Base-by-base conservation (phyloP, 257 asterid genomes). In the Solanum virginianum region DNA sequence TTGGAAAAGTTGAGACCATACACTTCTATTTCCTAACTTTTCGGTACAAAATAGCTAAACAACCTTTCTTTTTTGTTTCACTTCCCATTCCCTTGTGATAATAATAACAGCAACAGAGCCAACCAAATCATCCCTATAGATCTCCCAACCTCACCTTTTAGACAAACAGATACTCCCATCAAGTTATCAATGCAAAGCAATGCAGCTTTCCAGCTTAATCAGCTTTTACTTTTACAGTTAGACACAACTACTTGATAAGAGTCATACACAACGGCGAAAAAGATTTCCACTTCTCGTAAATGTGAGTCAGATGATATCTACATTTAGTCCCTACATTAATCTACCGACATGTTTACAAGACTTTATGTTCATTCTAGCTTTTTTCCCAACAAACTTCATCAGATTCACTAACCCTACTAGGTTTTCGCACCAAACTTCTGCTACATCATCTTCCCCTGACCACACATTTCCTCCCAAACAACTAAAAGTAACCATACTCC, bases 31-130 rank as follows among this genome's bases (percentile, higher is more conserved):
- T 71, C 36, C 56, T 11, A 71, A 45, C 57, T 43, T 47, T 72
- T 72, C 17, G 36, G 56, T 45, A 72, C 12, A 12, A 72, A 45
- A 72, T 20, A 72, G 80, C 39, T 45, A 45, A 20, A 72, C 36
- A 71, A 12, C 57, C n/a, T 71, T 43, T 5, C 55, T 0, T 5
- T 71, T 71, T 2, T 43, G 17, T 72, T 43, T 72, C 80, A n/a
- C n/a, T 82, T 79, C 17, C 92, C 89, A 85, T 88, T 86, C 88
- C 89, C 92, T 79, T 86, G 87, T 84, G 89, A 81, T 59, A 93
- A 82, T 81, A 92, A 71, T 7, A 75, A 49, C 74, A 93, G 80
- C 24, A 91, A 63, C 59, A 93, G 82, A 16, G 86, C 88, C 82
- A 89, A 86, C 93, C 93, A 92, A 87, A 89, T 16, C 83, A 79